Evolutionary conservation across 345 rosid species (phyloP).

Genomic region (Dimocarpus longan): DNA sequence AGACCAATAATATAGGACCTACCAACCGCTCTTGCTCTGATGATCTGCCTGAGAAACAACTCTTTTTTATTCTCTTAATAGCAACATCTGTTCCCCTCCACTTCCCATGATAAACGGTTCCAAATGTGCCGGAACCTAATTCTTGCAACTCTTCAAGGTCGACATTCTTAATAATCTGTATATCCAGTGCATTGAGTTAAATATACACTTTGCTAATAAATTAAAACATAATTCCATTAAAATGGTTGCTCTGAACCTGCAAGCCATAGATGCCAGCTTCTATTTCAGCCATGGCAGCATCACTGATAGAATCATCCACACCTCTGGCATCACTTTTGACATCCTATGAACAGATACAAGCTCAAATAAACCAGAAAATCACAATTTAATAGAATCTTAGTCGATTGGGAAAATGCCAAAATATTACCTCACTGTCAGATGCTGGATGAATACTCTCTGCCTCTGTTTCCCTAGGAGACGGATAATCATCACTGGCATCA

Average conservation of each 20-base stretch:
- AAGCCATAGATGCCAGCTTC: constrained; percentile 78
- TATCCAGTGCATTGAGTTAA: constrained; percentile 9
- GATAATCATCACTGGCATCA: constrained; percentile 38
- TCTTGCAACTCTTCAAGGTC: constrained; percentile 87
- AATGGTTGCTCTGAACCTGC: constrained; percentile 49
- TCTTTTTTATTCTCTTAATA: constrained; percentile 84
- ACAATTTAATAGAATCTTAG: constrained; percentile 3
- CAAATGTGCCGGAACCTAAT: constrained; percentile 92
- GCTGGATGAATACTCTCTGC: constrained; percentile 35
- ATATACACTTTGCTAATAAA: background rate
- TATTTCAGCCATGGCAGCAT: constrained; percentile 66
- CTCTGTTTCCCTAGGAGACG: constrained; percentile 35
- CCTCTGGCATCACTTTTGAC: constrained; percentile 36
- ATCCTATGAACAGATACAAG: constrained; percentile 40
- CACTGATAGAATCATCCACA: constrained; percentile 49
- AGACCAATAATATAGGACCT: constrained; percentile 21
- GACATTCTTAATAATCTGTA: constrained; percentile 68
- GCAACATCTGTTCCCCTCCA: constrained; percentile 99
- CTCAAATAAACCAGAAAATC: constrained; percentile 15
- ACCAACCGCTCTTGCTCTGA: constrained; percentile 90
- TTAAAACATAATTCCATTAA: background rate
- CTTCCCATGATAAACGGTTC: constrained; percentile 86
- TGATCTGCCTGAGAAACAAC: constrained; percentile 74
- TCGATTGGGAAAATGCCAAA: constrained; percentile 15
- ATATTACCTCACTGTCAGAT: constrained; percentile 52